Percentiles rank a stretch among this genome's conserved stretches.
Conservation (phyloP, 2,329 filamentous ascomycete species). For the Helicocarpus griseus region DNA sequence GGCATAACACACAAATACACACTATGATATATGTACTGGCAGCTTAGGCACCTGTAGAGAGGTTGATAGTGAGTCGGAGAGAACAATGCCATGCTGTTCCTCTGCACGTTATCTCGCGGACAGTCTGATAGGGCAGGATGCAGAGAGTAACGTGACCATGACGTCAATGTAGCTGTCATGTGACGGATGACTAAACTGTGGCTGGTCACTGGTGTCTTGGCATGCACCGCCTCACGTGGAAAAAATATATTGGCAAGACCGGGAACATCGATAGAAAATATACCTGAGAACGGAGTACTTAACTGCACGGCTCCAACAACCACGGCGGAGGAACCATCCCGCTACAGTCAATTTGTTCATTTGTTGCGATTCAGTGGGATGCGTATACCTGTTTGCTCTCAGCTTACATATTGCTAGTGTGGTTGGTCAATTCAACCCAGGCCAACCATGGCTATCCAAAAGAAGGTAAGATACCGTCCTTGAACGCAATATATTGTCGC, state of each 20-base stretch:
- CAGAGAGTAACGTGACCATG: background rate
- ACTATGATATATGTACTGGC: background rate
- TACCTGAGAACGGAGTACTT: background rate
- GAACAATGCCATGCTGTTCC: background rate
- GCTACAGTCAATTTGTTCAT: background rate
- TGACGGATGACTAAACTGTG: background rate
- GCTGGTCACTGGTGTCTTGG: constrained; percentile 12
- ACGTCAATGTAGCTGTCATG: background rate
- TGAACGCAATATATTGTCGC: background rate
- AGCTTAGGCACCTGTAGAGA: background rate
- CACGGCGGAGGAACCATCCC: background rate
- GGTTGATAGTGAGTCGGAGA: background rate
- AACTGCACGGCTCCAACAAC: background rate
- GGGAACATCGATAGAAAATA: too few relatives aligned
- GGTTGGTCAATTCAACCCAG: background rate
- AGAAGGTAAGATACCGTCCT: constrained; percentile 52
- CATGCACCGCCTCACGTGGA: background rate
- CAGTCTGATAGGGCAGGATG: background rate
- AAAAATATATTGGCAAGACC: background rate
- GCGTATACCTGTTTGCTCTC: background rate
- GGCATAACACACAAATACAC: constrained; percentile 24
- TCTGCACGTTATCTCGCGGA: background rate
- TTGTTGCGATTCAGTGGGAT: background rate
- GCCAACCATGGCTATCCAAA: constrained; percentile 77
- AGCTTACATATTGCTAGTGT: background rate